Base-by-base conservation (phyloP, 192 early-diverging fungal species). In the Linnemannia hyalina region DNA sequence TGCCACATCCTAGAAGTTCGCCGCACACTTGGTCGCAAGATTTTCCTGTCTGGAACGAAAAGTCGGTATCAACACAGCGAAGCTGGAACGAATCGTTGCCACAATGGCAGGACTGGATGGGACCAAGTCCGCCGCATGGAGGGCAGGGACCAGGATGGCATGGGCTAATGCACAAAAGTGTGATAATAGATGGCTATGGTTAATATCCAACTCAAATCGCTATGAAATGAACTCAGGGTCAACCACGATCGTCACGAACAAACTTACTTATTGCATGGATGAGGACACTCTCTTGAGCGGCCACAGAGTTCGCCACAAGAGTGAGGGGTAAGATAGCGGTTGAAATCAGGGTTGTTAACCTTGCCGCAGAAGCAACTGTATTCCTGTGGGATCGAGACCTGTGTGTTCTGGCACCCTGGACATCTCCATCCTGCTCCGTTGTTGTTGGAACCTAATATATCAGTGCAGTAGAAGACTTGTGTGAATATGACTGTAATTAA, bases 111-210 rank as follows among this genome's bases (percentile, higher is more conserved):
- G 88, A 87, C 74, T 93, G 92, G 32, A 92, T 85, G 6, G 96
- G 95, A 4, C 95, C 95, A 86, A 96, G 92, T 9, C 93, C 90
- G 35, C 95, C 93, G 87, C 98, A 99, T 4, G 97, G 97, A 68
- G 96, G 95, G 74, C 97, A 98, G 15, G 98, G 98, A 4, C 98
- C 97, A 20, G 98, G 97, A 90, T 98, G 98, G 81, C 98, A 98
- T 35, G 92, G 94, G 7, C 92, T 93, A 77, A 26, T 57, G 8
- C 11, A 11, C 46, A 44, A 42, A 42, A 47, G 23, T 13, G 26
- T 29, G 75, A 26, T 36, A 26, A 63, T 57, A 55, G 26, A 11
- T 22, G 3, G 29, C 3, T 0, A 8, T 65, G 9, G 52, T 65
- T 11, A 65, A 29, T 35, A 65, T 32, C 10, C 3, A 26, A 13